Evolutionary conservation across 2,329 filamentous ascomycete species (phyloP).

Genomic region (Colletotrichum navitas): DNA sequence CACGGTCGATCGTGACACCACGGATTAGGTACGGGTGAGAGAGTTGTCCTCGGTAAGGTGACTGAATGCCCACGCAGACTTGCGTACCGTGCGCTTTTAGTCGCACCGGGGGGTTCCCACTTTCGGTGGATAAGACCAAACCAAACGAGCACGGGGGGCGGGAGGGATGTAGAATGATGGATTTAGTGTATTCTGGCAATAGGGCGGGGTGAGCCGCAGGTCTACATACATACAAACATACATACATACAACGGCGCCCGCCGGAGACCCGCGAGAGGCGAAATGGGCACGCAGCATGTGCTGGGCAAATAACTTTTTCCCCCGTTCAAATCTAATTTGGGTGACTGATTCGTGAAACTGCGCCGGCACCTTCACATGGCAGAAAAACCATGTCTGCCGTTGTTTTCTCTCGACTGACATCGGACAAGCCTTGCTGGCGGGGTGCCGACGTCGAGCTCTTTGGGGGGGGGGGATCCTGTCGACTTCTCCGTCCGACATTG

Average conservation of each 20-base stretch:
- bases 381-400: conserved; percentile 25
- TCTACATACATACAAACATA: neutral
- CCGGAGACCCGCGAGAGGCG: neutral
- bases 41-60: conserved; percentile 20
- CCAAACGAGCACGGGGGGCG: conserved; percentile 35
- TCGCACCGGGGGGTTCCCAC: conserved; percentile 24
- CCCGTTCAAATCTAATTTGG: neutral
- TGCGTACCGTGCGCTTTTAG: conserved; percentile 27
- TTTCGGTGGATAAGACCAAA: conserved; percentile 36
- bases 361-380: conserved; percentile 23
- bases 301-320: neutral
- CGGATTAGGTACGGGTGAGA: neutral
- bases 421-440: conserved; percentile 8
- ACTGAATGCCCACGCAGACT: conserved; percentile 17
- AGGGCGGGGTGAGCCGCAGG: conserved; percentile 26
- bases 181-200: conserved; percentile 19
- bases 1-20: neutral
- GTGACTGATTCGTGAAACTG: conserved; percentile 5
- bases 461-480: conserved; percentile 12
- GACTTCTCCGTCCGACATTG: neutral
- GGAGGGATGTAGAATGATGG: neutral
- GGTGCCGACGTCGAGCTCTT: neutral
- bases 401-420: conserved; percentile 16
- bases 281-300: neutral
- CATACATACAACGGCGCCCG: neutral